Base-by-base conservation (phyloP, 2,329 filamentous ascomycete species). In the Trichophyton mentagrophytes region DNA sequence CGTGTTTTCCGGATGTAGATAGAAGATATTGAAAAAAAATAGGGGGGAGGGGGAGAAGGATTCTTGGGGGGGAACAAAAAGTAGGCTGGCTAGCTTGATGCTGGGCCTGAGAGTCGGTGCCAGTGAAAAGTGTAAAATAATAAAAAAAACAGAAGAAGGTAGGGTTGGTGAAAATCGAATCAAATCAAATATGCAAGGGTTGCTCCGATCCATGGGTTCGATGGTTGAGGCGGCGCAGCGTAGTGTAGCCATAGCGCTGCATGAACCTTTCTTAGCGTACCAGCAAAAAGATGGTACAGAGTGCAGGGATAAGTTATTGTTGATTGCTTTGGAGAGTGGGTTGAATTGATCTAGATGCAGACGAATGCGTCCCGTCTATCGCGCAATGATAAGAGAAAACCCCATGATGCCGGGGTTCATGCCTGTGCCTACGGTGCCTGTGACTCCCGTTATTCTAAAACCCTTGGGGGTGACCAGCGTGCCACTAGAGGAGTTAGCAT, bases 391-490 rank as follows among this genome's bases (percentile, higher is more conserved):
- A 61, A 96, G 79, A 7, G 88, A 87, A 71, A 96, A 89, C 3
- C 88, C 88, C 71, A 96, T 90, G 22, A 96, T 77, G 89, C 89
- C 95, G 57, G 82, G 72, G 42, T 96, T 89, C 22, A 96, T 77
- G 89, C 89, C 95, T 57, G 82, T 72, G 42, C 81, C 90, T 69
- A 85, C 89, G 58, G 88, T 89, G 61, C 93, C 93, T 9, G 89
- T 87, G 64, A 97, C 81, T 62, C 93, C 93, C 63, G 88, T 91
- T 69, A 97, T 86, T 65, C 81, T 89, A 75, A 93, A 96, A 57
- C 92, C 92, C 66, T 88, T 81, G 9, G 93, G 93, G 58, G 92
- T 90, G 66, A 97, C 88, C 63, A 99, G 79, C 38, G 86, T 93
- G 72, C 91, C 87, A 64, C 92, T 96, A 67, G 25, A 27, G 5